Evolutionary conservation across 1,284 basidiomycete genomes (phyloP), one percentile per base, ranked within the genome.

Genomic region (Amylostereum areolatum): DNA sequence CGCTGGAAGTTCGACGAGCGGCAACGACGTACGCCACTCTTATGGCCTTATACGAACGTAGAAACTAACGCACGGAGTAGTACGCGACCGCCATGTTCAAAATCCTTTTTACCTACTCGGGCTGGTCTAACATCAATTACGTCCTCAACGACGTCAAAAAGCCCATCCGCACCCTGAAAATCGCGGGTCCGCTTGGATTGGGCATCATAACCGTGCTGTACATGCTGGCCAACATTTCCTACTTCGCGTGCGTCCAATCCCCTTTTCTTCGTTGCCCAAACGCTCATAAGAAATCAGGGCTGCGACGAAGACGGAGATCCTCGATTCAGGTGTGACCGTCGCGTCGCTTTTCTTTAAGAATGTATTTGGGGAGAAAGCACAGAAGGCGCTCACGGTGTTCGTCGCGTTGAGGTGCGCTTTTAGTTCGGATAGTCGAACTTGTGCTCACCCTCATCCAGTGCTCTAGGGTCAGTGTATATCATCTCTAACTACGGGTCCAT

Each of bases 291-390:
- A 18, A 18, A 18, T 18, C 18, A 18, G 18, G 18, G 18, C 18
- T 18, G 18, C 18, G 18, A 18, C 79, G 8, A 85, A 82, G 59
- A 64, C 66, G 3, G 84, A 86, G 53, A 83, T 88, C 35, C 57
- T 83, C 2, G 67, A 64, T n/a, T 81, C 82, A 39, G 72, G 78
- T 1, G 68, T 76, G 28, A 80, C 83, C 44, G 73, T 82, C 27
- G 85, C 83, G 80, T 81, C 83, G 0, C 58, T 85, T 36, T 85
- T 83, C 63, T 86, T 87, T 59, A 73, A 83, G 33, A 83, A 83
- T 62, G 57, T 87, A 2, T 87, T 77, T 64, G 84, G 84, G 0
- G 66, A 74, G 2, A 62, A 68, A 1, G 74, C 77, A 0, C 83
- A 84, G 55, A 70, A 72, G 59, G 83, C 82, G 7, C 66, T 87